Evolutionary conservation across 306 rosid genomes (phyloP).

Genomic region (Abrus precatorius): DNA sequence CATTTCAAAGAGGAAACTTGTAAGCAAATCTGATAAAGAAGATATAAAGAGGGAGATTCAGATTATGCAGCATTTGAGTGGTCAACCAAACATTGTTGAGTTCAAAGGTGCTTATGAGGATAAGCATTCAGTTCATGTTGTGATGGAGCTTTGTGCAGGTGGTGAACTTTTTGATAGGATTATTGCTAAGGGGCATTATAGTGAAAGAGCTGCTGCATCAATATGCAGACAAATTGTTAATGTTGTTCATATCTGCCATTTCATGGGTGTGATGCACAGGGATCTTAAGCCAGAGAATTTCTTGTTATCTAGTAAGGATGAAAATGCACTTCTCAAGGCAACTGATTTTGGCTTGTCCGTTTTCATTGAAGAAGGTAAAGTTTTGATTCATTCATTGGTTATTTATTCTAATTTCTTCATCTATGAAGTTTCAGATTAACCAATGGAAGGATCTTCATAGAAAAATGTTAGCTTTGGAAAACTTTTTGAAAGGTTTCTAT

Average conservation of each 20-base stretch:
- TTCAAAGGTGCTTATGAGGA: slow-evolving; percentile 94
- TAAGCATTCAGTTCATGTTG: slow-evolving; percentile 77
- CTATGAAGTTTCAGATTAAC: neutral
- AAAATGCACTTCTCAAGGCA: slow-evolving; percentile 79
- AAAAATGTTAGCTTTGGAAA: neutral
- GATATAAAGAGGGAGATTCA: slow-evolving; percentile 91
- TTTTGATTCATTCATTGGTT: slow-evolving; percentile 24
- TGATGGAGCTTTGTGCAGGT: slow-evolving; percentile 94
- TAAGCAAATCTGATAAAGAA: slow-evolving; percentile 71
- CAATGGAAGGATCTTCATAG: slow-evolving; percentile 5
- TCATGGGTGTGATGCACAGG: slow-evolving; percentile 97
- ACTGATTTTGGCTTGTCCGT: slow-evolving; percentile 94
- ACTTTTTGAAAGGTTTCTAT: neutral
- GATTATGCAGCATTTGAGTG: slow-evolving; percentile 94
- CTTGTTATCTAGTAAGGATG: slow-evolving; percentile 83
- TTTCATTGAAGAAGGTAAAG: slow-evolving; percentile 89
- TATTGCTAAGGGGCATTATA: slow-evolving; percentile 88
- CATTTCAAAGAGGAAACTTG: slow-evolving; percentile 83
- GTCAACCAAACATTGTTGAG: slow-evolving; percentile 91
- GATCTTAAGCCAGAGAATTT: slow-evolving; percentile 97
- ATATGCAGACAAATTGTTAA: slow-evolving; percentile 87
- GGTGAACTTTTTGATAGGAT: slow-evolving; percentile 92
- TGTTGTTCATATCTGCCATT: slow-evolving; percentile 86
- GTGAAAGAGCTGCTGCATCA: slow-evolving; percentile 88
- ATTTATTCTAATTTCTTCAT: neutral